phyloP scores from a whole-genome alignment of 2,329 filamentous ascomycete genomes.

The Pyricularia pennisetigena region DNA sequence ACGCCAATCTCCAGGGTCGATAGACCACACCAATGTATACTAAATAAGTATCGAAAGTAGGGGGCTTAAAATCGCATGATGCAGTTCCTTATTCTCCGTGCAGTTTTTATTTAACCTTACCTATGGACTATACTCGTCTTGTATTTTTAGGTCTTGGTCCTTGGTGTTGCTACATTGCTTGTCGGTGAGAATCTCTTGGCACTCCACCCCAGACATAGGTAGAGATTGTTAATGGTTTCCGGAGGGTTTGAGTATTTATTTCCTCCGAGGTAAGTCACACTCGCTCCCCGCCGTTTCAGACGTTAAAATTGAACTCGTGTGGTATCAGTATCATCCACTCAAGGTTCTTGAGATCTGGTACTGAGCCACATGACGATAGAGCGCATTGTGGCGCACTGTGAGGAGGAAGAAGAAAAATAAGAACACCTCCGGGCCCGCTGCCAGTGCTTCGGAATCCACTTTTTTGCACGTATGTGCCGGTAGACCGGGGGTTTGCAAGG shows the following conservation, averaged over 20 bases:
- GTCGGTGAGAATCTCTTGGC: too few species aligned
- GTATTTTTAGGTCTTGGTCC: not conserved
- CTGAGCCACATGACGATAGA: too few species aligned
- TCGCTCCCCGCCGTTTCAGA: too few species aligned
- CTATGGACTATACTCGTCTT: not conserved
- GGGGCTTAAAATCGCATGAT: not conserved
- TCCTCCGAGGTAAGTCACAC: too few species aligned
- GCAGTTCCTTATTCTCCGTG: not conserved
- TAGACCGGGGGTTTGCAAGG: not conserved
- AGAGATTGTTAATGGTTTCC: too few species aligned
- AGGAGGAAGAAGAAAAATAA: not conserved
- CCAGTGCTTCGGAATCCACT: not conserved
- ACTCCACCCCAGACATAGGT: too few species aligned
- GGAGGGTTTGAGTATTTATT: too few species aligned
- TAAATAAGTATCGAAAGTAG: not conserved
- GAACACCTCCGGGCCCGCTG: not conserved
- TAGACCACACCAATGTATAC: not conserved
- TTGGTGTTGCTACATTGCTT: not conserved
- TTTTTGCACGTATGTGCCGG: not conserved
- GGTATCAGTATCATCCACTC: too few species aligned
- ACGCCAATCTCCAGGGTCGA: not conserved
- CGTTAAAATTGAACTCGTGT: too few species aligned
- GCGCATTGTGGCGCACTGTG: too few species aligned
- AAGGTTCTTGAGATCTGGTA: too few species aligned
- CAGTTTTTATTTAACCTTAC: not conserved